phyloP scores from a whole-genome alignment of 192 early-diverging fungal species.

The Physocladia obscura region DNA sequence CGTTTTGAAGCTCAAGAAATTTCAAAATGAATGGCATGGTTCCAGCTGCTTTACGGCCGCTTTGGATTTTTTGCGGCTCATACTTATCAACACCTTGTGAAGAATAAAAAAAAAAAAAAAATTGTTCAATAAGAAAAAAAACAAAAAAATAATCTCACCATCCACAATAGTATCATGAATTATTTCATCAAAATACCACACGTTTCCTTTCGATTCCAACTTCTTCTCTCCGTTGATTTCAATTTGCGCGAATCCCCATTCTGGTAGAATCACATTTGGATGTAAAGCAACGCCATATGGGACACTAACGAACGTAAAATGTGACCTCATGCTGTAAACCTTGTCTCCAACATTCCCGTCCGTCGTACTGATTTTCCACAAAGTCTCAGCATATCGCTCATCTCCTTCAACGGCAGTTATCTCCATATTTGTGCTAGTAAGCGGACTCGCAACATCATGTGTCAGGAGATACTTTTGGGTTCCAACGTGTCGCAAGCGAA shows the following conservation, averaged over 20 bases:
- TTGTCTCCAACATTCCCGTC: conserved; percentile 39
- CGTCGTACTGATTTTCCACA: conserved; percentile 49
- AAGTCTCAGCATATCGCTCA: conserved; percentile 52
- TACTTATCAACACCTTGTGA: conserved; percentile 39
- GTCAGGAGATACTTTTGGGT: conserved; percentile 65
- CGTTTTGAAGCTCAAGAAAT: conserved; percentile 81
- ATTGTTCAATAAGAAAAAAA: too few relatives aligned
- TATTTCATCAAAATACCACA: conserved; percentile 80
- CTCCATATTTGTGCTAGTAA: conserved; percentile 79
- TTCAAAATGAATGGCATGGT: conserved; percentile 77
- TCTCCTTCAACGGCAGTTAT: conserved; percentile 59
- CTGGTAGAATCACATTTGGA: conserved; percentile 75
- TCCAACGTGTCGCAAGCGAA: conserved; percentile 60
- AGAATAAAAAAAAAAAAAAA: too few relatives aligned
- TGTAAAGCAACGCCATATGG: conserved; percentile 77
- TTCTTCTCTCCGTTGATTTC: conserved; percentile 96
- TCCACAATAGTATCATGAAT: conserved; percentile 54
- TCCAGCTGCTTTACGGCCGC: conserved; percentile 47
- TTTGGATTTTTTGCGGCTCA: conserved; percentile 18
- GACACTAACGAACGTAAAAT: conserved; percentile 72
- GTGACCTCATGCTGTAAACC: conserved; percentile 33
- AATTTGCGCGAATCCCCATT: conserved; percentile 84
- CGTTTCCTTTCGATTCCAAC: conserved; percentile 63
- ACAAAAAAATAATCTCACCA: conserved; percentile 47
- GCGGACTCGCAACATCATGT: conserved; percentile 77